Conservation (phyloP, 345 rosid species). For the Hypericum androsaemum region DNA sequence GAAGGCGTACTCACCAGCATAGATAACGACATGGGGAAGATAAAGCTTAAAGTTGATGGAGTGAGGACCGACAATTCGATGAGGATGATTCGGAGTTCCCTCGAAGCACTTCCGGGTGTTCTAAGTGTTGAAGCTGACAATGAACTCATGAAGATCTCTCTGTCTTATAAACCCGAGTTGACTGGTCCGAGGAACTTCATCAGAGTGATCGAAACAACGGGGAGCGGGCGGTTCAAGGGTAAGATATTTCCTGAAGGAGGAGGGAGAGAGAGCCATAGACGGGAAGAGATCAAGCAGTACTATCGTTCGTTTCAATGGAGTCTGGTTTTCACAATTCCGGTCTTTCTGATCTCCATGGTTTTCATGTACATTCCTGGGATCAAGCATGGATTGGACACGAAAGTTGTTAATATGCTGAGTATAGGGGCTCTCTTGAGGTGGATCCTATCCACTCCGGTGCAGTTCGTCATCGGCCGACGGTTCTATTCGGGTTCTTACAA, state of each 20-base stretch:
- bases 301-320: conserved; percentile 68
- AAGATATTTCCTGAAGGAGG: conserved; percentile 53
- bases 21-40: conserved; percentile 57
- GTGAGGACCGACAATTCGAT: conserved; percentile 37
- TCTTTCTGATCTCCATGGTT: conserved; percentile 73
- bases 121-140: conserved; percentile 25
- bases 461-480: conserved; percentile 72
- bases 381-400: conserved; percentile 43
- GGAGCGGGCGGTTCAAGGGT: conserved; percentile 57
- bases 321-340: conserved; percentile 73
- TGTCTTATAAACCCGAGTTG: conserved; percentile 59
- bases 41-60: conserved; percentile 69
- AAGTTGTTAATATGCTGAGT: conserved; percentile 67
- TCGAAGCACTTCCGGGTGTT: conserved; percentile 86
- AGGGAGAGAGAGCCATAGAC: conserved; percentile 47
- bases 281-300: conserved; percentile 57
- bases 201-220: conserved; percentile 68
- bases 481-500: conserved; percentile 72
- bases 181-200: conserved; percentile 80
- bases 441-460: conserved; percentile 71
- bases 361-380: conserved; percentile 72
- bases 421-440: conserved; percentile 61
- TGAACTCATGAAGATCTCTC: conserved; percentile 31
- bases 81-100: conserved; percentile 44
- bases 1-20: conserved; percentile 63